Evolutionary conservation across 805 yeast genomes (phyloP).

Genomic region (Candida taoyuanica): DNA sequence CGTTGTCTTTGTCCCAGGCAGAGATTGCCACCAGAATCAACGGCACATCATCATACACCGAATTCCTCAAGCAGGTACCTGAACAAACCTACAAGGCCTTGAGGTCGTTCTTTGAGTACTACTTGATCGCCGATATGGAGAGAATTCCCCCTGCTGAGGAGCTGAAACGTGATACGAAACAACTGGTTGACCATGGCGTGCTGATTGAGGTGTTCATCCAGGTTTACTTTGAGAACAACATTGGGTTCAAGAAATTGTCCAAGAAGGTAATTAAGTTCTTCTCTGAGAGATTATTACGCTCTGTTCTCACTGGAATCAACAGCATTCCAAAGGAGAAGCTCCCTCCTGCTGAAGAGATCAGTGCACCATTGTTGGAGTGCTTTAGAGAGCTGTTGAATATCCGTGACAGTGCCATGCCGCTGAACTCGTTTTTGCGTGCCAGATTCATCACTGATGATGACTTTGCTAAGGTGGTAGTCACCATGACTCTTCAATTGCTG

Average conservation of each 20-base stretch:
- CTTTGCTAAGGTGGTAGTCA: conserved; percentile 7
- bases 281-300: conserved; percentile 5
- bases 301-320: conserved; percentile 1
- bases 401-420: not conserved
- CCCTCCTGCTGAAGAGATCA: conserved; percentile 2
- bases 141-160: conserved; percentile 1
- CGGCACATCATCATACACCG: conserved; percentile 28
- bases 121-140: conserved; percentile 6
- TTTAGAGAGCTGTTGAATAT: conserved; percentile 5
- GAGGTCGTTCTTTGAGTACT: conserved; percentile 25
- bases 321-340: conserved; percentile 1
- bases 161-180: not conserved
- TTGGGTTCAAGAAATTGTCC: conserved; percentile 5
- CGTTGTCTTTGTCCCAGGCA: conserved; percentile 49
- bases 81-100: conserved; percentile 37
- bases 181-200: conserved; percentile 1
- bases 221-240: conserved; percentile 5
- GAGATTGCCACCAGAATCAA: conserved; percentile 58
- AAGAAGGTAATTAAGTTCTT: conserved; percentile 6
- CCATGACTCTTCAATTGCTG: conserved; percentile 11
- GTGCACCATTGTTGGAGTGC: not conserved
- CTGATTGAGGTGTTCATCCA: conserved; percentile 11
- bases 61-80: conserved; percentile 31
- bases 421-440: conserved; percentile 1
- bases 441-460: conserved; percentile 6